A percentile compares a stretch with the other conserved stretches of the same genome.
Conservation (phyloP, 345 rosid genomes). For the Camelina hispida region DNA sequence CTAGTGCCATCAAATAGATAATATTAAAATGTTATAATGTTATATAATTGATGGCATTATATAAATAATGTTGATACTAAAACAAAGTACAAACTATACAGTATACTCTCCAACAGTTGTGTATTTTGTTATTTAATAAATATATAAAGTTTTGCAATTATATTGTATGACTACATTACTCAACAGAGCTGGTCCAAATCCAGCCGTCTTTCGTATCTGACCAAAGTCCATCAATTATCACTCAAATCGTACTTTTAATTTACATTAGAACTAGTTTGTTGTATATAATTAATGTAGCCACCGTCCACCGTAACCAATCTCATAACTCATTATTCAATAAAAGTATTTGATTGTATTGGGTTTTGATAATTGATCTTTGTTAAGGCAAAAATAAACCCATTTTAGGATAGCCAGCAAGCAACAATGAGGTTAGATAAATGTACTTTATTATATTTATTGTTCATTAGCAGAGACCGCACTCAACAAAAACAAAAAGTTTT, state of each 20-base stretch:
- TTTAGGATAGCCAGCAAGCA: no score
- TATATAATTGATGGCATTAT: not conserved
- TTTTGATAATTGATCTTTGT: not conserved
- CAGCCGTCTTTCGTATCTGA: conserved; percentile 42
- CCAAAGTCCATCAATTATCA: conserved; percentile 25
- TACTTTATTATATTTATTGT: no score
- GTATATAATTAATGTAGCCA: conserved; percentile 26
- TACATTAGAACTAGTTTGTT: conserved; percentile 15
- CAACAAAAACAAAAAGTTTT: no score
- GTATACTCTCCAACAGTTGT: not conserved
- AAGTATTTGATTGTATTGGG: conserved; percentile 4
- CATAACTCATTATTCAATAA: conserved; percentile 1
- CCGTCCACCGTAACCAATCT: conserved; percentile 36
- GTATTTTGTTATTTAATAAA: not conserved
- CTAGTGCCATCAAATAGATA: not conserved
- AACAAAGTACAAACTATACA: not conserved
- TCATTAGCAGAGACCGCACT: no score
- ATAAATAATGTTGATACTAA: not conserved
- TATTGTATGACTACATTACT: conserved; percentile 15
- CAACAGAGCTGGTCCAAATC: conserved; percentile 26
- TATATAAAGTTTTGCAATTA: conserved; percentile 2
- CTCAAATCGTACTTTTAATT: conserved; percentile 22
- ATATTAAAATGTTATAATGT: not conserved
- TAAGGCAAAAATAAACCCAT: no score
- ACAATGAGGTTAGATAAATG: no score